Evolutionary conservation across 192 early-diverging fungal species (phyloP).

Genomic region (Rhizophagus sp.): DNA sequence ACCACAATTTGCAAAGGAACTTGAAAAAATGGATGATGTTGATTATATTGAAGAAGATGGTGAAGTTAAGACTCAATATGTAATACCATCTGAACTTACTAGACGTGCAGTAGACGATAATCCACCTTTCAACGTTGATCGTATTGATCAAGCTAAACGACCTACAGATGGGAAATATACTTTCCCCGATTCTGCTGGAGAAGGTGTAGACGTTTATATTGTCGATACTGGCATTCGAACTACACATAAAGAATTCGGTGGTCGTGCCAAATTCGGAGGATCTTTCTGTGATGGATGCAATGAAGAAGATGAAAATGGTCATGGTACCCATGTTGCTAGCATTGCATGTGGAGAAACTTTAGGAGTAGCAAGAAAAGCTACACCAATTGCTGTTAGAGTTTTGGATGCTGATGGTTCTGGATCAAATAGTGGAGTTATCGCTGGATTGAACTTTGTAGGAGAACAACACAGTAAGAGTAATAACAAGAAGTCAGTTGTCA

Average conservation of each 20-base stretch:
- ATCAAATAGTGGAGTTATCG: conserved; percentile 48
- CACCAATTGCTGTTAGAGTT: conserved; percentile 60
- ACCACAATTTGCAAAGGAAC: no score
- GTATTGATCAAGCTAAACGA: conserved; percentile 15
- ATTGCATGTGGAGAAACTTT: conserved; percentile 47
- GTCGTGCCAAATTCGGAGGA: conserved; percentile 83
- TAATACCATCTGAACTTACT: no score
- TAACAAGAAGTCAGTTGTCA: conserved; percentile 1
- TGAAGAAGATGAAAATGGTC: conserved; percentile 33
- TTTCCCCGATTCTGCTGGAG: conserved; percentile 57
- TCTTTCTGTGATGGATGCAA: conserved; percentile 72
- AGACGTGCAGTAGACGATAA: not conserved
- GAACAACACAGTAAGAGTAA: not conserved
- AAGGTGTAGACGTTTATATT: conserved; percentile 39
- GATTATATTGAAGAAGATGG: no score
- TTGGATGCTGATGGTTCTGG: conserved; percentile 55
- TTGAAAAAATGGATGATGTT: no score
- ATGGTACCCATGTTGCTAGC: conserved; percentile 53
- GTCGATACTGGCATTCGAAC: conserved; percentile 80
- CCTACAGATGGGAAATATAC: conserved; percentile 57
- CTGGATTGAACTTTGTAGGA: conserved; percentile 65
- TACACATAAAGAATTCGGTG: conserved; percentile 87
- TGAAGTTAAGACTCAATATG: no score
- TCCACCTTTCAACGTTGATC: not conserved
- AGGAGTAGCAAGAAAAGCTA: conserved; percentile 62